Conservation (phyloP, 2,329 filamentous ascomycete species). For the Microthyrium microscopicum region DNA sequence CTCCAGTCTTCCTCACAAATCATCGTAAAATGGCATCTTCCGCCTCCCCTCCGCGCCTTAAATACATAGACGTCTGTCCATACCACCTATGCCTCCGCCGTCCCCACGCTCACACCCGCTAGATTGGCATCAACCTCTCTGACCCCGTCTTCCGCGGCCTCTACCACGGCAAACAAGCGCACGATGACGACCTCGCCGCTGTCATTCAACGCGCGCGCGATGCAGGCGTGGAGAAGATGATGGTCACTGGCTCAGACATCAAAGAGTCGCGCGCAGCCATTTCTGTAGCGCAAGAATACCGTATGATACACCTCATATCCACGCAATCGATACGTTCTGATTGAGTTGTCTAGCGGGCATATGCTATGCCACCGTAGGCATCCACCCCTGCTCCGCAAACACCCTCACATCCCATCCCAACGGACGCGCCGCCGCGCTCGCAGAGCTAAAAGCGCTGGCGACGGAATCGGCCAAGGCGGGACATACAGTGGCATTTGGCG, state of each 20-base stretch:
- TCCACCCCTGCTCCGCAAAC: slow-evolving; percentile 78
- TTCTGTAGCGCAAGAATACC: slow-evolving; percentile 54
- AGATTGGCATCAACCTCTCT: slow-evolving; percentile 89
- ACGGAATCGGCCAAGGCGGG: slow-evolving; percentile 37
- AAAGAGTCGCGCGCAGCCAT: slow-evolving; percentile 60
- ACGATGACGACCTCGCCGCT: slow-evolving; percentile 55
- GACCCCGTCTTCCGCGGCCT: slow-evolving; percentile 77
- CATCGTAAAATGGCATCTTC: too few species aligned
- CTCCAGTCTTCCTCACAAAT: too few species aligned
- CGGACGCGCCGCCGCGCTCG: slow-evolving; percentile 36
- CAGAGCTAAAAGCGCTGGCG: slow-evolving; percentile 48
- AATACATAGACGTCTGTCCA: too few species aligned
- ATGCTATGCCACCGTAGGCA: slow-evolving; percentile 81
- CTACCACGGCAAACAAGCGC: slow-evolving; percentile 64
- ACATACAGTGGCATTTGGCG: slow-evolving; percentile 68
- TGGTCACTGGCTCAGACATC: slow-evolving; percentile 84
- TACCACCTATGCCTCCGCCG: too few species aligned
- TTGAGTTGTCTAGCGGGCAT: slow-evolving; percentile 41
- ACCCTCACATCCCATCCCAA: slow-evolving; percentile 53
- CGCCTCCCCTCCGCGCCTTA: too few species aligned
- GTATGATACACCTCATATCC: slow-evolving; percentile 31
- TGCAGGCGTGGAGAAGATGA: slow-evolving; percentile 73
- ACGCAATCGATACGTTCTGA: not conserved
- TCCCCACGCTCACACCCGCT: too few species aligned
- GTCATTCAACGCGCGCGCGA: slow-evolving; percentile 65